phyloP scores from a whole-genome alignment of 2,329 filamentous ascomycete genomes.

The Ophiostoma australiae region DNA sequence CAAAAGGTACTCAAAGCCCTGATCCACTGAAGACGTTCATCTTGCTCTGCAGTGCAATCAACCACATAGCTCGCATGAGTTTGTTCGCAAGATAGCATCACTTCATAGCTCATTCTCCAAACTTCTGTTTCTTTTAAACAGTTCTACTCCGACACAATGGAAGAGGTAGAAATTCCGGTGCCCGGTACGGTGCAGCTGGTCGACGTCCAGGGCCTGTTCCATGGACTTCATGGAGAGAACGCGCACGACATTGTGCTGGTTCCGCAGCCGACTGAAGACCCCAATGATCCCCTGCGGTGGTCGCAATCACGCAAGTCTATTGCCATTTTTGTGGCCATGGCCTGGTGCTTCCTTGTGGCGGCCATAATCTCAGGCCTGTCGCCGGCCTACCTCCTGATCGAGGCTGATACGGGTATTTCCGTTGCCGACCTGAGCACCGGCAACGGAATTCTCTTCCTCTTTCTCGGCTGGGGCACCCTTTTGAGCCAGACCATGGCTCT shows the following conservation, averaged over 20 bases:
- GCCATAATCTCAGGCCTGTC: slow-evolving; percentile 7
- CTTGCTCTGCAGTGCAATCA: not conserved
- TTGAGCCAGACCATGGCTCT: not conserved
- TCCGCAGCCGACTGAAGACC: slow-evolving; percentile 7
- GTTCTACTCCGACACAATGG: not conserved
- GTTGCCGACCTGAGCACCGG: slow-evolving; percentile 7
- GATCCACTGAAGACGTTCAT: not conserved
- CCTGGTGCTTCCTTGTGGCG: slow-evolving; percentile 4
- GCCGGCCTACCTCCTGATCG: not conserved
- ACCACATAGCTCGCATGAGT: not conserved
- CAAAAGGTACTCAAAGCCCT: not conserved
- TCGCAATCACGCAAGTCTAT: not conserved
- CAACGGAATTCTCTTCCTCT: slow-evolving; percentile 7
- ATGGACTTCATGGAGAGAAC: not conserved
- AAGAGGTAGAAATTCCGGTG: not conserved
- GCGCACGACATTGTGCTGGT: slow-evolving; percentile 8
- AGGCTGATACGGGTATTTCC: not conserved
- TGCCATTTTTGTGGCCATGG: slow-evolving; percentile 6
- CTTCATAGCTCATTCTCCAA: not conserved
- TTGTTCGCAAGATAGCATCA: not conserved
- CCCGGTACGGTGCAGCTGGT: slow-evolving; percentile 12
- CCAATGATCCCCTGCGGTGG: slow-evolving; percentile 6
- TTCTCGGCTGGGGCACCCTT: slow-evolving; percentile 8
- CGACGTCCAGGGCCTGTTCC: slow-evolving; percentile 7
- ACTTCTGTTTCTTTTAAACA: not conserved